phyloP scores from a whole-genome alignment of 345 rosid species.

The Euphorbia pulcherrima region DNA sequence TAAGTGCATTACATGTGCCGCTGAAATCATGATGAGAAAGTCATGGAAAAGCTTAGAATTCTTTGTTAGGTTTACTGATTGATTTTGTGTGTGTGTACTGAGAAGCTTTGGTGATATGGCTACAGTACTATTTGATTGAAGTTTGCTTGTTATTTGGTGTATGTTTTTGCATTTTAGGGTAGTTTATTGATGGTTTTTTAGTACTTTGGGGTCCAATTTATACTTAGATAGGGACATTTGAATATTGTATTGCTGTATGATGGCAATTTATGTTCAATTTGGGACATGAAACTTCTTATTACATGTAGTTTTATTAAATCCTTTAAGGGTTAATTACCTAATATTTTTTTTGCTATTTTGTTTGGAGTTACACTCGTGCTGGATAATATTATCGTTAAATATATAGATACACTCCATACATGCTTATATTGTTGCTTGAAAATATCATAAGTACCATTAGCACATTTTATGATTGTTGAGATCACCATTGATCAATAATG shows the following conservation, averaged over 20 bases:
- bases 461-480: background rate
- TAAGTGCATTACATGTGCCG: background rate
- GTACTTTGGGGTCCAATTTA: background rate
- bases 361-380: no score
- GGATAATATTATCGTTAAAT: background rate
- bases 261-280: background rate
- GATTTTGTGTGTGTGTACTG: background rate
- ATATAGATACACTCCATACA: background rate
- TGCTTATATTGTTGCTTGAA: background rate
- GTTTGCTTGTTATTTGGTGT: background rate
- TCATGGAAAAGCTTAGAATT: background rate
- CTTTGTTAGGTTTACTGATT: background rate
- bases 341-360: no score
- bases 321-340: no score
- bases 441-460: background rate
- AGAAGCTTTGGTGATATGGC: background rate
- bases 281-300: no score
- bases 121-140: background rate
- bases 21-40: background rate
- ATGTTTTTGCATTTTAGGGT: background rate
- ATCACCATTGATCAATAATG: conserved; percentile 2
- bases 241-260: background rate
- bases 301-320: no score
- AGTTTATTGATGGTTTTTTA: background rate
- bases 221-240: background rate